Base-by-base conservation (phyloP, 208 protist genomes). In the Crithidia expoeki region DNA sequence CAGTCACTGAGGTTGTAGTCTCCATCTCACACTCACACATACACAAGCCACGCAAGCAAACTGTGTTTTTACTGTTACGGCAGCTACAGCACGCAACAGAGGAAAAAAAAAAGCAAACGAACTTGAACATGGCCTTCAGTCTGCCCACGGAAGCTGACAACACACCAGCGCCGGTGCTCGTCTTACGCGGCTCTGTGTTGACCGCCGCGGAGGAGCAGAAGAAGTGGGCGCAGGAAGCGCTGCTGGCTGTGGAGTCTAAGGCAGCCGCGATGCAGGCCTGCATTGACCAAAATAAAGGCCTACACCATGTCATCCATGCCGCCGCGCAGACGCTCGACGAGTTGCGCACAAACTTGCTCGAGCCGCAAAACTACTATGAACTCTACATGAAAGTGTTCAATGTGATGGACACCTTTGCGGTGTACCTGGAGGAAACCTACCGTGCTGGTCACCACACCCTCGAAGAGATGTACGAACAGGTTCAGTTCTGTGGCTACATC, bases 321-420 rank as follows among this genome's bases (percentile, higher is more conserved):
- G 74, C 95, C 23, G 80, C 84, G 52, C 81, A 80, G 68, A 97
- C 99, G 90, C 85, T 99, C 16, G 83, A 78, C 17, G 98, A 99
- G 83, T 88, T 99, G 10, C 83, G 97, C 62, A 99, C 96, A 1
- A 87, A 81, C 23, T 21, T 94, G 17, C 87, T 99, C 6, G 86
- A 95, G 16, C 98, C 98, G 42, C 98, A 99, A 72, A 90, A 94
- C 70, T 99, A 99, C 83, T 99, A 99, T 80, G 95, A 98, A 65
- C 89, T 99, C 0, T 99, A 98, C 81, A 93, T 98, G 73, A 85
- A 80, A 30, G 93, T 97, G 3, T 98, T 96, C 63, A 92, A 98
- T 64, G 84, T 98, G 72, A 71, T 99, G 55, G 79, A 93, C 28
- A 58, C 88, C 47, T 80, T 99, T 9, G 85, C 97, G 71, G 68